phyloP scores from a whole-genome alignment of 768 basidiomycete species.

The Trametes punicea region DNA sequence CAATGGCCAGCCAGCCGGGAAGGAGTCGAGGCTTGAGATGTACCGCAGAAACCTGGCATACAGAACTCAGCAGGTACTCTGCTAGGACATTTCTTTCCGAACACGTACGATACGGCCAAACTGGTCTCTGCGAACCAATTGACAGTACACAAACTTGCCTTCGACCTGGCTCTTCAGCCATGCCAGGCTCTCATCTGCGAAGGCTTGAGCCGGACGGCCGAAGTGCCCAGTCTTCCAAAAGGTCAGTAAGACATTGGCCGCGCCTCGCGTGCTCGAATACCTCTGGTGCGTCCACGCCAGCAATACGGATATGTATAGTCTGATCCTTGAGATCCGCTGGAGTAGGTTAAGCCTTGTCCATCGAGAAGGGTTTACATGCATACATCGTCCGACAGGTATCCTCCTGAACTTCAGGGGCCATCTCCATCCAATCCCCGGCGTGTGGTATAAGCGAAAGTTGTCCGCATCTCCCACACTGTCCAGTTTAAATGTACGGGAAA shows the following conservation, averaged over 20 bases:
- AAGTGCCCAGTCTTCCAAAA: conserved; percentile 71
- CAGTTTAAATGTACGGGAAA: background rate
- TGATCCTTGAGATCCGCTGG: conserved; percentile 66
- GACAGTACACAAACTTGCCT: conserved; percentile 64
- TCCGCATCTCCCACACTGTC: conserved; percentile 81
- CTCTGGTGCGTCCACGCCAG: conserved; percentile 93
- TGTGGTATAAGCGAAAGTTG: conserved; percentile 87
- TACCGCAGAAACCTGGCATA: conserved; percentile 62
- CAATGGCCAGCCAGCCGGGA: conserved; percentile 45
- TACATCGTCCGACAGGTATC: conserved; percentile 58
- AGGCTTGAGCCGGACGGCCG: conserved; percentile 75
- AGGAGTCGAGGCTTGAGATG: conserved; percentile 50
- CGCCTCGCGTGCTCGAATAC: conserved; percentile 36
- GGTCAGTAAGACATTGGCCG: background rate
- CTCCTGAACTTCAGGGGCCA: conserved; percentile 69
- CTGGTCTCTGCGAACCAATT: conserved; percentile 74
- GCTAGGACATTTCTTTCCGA: background rate
- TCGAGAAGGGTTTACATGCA: background rate
- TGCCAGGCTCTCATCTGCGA: conserved; percentile 64
- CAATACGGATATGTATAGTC: conserved; percentile 85
- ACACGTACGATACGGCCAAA: conserved; percentile 73
- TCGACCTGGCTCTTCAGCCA: conserved; percentile 63
- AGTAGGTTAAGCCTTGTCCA: background rate
- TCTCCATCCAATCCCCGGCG: conserved; percentile 69
- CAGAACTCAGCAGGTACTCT: background rate